A percentile compares a stretch with the other conserved stretches of the same genome.
Conservation (phyloP, 768 basidiomycete genomes). For the Stropharia rugosoannulata region DNA sequence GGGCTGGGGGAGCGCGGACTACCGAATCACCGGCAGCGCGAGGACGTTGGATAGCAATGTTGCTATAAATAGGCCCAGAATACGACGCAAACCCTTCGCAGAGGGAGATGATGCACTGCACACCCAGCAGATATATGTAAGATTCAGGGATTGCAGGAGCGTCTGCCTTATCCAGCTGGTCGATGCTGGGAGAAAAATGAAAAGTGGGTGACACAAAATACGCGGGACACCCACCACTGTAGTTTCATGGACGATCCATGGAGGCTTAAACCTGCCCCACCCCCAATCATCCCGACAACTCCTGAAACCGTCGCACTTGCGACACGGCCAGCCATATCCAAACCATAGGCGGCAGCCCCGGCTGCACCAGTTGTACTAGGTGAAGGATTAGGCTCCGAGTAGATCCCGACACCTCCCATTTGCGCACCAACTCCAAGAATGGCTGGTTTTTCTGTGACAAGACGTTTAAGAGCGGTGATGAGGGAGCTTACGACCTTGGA, state of each 20-base stretch:
- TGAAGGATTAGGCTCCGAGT: constrained; percentile 25
- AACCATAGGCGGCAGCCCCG: constrained; percentile 47
- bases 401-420: constrained; percentile 78
- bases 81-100: constrained; percentile 83
- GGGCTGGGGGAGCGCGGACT: constrained; percentile 69
- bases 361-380: constrained; percentile 22
- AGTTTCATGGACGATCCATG: constrained; percentile 82
- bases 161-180: constrained; percentile 97
- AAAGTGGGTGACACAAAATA: not conserved
- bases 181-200: constrained; percentile 60
- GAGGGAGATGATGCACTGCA: constrained; percentile 84
- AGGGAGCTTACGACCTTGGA: constrained; percentile 77
- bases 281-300: constrained; percentile 83
- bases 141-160: constrained; percentile 91
- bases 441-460: constrained; percentile 87
- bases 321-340: constrained; percentile 82
- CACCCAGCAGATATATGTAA: constrained; percentile 88
- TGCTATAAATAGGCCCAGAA: constrained; percentile 72
- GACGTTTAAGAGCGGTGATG: constrained; percentile 79
- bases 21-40: constrained; percentile 61
- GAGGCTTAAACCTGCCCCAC: constrained; percentile 61
- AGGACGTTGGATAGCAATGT: constrained; percentile 65
- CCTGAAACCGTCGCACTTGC: constrained; percentile 84
- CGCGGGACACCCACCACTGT: constrained; percentile 65
- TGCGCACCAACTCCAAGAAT: constrained; percentile 78